Percentiles rank a stretch among this genome's conserved stretches.
phyloP scores from a whole-genome alignment of 345 rosid species.

The Rhodamnia rubescens region DNA sequence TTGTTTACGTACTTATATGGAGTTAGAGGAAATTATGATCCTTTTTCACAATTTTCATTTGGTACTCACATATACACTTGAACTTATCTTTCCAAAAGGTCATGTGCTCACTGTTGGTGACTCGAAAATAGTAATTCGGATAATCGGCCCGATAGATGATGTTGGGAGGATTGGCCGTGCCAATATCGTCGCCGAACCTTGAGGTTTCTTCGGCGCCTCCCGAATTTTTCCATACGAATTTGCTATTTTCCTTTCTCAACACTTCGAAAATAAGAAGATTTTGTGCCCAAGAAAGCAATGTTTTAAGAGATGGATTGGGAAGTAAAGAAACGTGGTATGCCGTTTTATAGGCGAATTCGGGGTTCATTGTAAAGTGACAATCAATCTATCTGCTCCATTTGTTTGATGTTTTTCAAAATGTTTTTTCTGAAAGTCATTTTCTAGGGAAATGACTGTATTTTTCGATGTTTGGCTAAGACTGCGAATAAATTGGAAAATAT shows the following conservation, averaged over 20 bases:
- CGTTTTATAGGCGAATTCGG: no score
- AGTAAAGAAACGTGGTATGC: no score
- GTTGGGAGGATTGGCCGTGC: slow-evolving; percentile 3
- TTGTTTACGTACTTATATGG: no score
- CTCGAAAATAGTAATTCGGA: neutral
- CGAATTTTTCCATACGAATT: neutral
- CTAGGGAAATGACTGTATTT: no score
- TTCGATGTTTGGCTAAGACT: no score
- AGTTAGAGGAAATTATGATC: neutral
- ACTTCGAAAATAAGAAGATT: neutral
- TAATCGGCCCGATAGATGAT: neutral
- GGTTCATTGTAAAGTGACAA: no score
- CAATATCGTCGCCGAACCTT: neutral
- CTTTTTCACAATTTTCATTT: neutral
- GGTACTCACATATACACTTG: slow-evolving; percentile 8
- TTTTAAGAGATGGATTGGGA: neutral
- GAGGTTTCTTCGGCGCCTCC: neutral
- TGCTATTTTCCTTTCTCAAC: neutral
- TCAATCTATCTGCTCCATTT: no score
- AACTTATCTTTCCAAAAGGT: slow-evolving; percentile 4
- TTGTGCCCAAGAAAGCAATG: neutral
- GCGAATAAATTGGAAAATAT: no score
- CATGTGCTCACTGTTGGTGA: slow-evolving; percentile 5
- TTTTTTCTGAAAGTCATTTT: no score
- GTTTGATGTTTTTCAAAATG: no score